phyloP scores from a whole-genome alignment of 2,329 filamentous ascomycete genomes.

The Purpureocillium takamizusanense region DNA sequence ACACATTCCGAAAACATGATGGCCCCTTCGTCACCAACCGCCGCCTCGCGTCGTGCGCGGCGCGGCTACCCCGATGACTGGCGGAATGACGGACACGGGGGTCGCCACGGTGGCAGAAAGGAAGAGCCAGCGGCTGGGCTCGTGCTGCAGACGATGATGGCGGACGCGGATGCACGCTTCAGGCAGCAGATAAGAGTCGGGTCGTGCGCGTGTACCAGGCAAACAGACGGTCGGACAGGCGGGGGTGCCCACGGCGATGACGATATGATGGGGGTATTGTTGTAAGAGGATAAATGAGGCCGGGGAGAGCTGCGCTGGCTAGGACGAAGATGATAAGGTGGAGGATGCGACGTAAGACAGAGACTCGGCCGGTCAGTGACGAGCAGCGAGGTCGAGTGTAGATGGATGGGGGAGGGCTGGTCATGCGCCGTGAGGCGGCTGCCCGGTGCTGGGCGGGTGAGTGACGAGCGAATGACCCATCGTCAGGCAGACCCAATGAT shows the following conservation, averaged over 20 bases:
- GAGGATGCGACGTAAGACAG: too few species aligned
- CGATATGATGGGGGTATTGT: too few species aligned
- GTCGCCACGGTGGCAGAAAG: not conserved
- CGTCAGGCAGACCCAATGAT: constrained; percentile 7
- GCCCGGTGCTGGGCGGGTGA: constrained; percentile 5
- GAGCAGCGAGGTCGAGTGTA: too few species aligned
- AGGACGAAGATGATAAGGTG: not conserved
- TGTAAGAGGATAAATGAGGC: not conserved
- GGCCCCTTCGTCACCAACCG: constrained; percentile 22
- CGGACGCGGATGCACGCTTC: not conserved
- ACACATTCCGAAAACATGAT: constrained; percentile 69
- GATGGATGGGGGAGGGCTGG: not conserved
- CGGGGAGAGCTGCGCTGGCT: not conserved
- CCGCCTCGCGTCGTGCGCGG: constrained; percentile 18
- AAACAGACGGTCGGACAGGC: too few species aligned
- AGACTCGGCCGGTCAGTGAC: too few species aligned
- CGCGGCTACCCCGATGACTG: constrained; percentile 3
- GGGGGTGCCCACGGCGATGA: too few species aligned
- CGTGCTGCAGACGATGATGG: not conserved
- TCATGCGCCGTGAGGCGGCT: constrained; percentile 7
- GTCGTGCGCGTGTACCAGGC: too few species aligned
- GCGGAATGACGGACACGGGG: not conserved
- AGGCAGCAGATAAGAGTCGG: too few species aligned
- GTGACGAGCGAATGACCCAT: constrained; percentile 4
- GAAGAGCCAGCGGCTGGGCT: not conserved